Evolutionary conservation across 2,329 filamentous ascomycete genomes (phyloP), one percentile per base, ranked within the genome.

Genomic region (Ophiostoma populinum): DNA sequence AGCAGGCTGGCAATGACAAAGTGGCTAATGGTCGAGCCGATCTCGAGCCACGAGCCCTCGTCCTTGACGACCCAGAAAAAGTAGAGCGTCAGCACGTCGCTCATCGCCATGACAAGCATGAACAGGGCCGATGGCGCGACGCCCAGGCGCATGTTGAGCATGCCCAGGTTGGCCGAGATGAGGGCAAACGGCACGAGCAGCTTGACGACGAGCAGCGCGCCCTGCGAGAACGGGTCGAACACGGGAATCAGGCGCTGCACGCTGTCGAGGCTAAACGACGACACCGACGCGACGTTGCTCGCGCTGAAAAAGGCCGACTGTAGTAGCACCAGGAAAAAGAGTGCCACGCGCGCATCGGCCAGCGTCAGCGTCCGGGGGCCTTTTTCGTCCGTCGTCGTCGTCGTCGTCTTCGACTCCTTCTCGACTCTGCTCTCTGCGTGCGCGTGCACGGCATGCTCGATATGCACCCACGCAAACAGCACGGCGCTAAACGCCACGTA

Each of bases 31-130:
- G 83, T 94, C 19, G 83, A 92, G 21, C 90, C 90, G 51, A 98
- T 98, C 52, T 98, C 90, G 40, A 98, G 59, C 90, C 90, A 98
- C 16, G 80, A 90, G 0, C 90, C 90, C 52, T 98, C 90, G 47
- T 98, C 90, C 49, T 80, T 80, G 30, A 98, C 90, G 47, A 93
- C 82, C 74, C 82, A 98, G 58, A 98, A 98, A 62, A 98, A 98
- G 48, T 90, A 82, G 35, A 98, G 64, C 4, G 90, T 95, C 52
- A 95, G 65, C 33, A 93, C 72, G 51, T 98, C 90, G 41, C 80
- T 86, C 34, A 92, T 71, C 1, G 80, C 80, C 72, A 94, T 92
- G 34, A 92, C 85, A 2, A 87, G 61, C 78, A 94, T 94, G 58
- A 95, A 94, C 4, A 98, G 61, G 6, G 85, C 82, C 25, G 80